Base-by-base conservation (phyloP, 805 yeast genomes). In the Saccharomycopsis guyanensis region DNA sequence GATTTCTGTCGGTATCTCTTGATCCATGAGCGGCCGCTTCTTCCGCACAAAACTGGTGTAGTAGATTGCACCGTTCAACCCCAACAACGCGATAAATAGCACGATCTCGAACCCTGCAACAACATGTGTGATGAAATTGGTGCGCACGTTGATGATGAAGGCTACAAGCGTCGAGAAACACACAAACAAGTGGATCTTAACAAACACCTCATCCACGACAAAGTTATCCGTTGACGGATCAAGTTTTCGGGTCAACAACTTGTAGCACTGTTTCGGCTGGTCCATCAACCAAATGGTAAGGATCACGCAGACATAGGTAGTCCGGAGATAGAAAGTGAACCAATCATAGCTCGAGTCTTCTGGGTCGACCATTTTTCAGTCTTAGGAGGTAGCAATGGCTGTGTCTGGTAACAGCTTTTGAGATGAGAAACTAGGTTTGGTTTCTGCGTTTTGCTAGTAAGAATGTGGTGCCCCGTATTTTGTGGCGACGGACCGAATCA, bases 301-400 rank as follows among this genome's bases (percentile, higher is more conserved):
- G 3, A 48, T 31, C 19, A 44, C 37, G 38, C 44, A 43, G 19
- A 50, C 48, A 38, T 47, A 50, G 29, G 53, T 50, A 22, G 53
- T 50, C 27, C 53, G 29, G 7, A 50, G 29, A 24, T 50, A 50
- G 41, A 50, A 50, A 2, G 51, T 47, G 47, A 50, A 50, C 51
- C 51, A 50, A 24, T 50, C 53, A 25, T 50, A 50, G 18, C 45
- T 38, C 16, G 42, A 38, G 16, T 27, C 32, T 13, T 27, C 32
- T 27, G 32, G 32, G 32, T 27, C 32, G 13, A 27, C 13, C 32
- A 27, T 27, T n/a, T n/a, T n/a, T n/a, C n/a, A n/a, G n/a, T n/a
- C n/a, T n/a, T n/a, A n/a, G n/a, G n/a, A n/a, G n/a, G n/a, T n/a
- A n/a, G n/a, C n/a, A n/a, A 36, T 33, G 34, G 24, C 39, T 15